Evolutionary conservation across 306 rosid genomes (phyloP), one percentile per base, ranked within the genome.

Genomic region (Medicago lupulina): DNA sequence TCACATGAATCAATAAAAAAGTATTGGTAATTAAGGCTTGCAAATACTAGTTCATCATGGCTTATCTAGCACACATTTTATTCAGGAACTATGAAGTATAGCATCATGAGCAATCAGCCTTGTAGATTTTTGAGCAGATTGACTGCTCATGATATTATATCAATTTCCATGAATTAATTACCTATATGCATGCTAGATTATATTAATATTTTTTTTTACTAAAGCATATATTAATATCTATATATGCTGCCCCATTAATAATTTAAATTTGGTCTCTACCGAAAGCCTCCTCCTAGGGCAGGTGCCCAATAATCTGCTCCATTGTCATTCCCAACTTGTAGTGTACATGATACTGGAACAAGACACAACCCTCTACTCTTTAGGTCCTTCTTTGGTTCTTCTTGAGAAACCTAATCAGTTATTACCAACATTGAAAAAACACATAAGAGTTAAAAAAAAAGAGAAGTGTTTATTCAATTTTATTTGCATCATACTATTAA

Each of bases 41-140:
- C 75, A 76, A 75, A 73, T 61, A 40, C 68, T 85, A 36, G 75
- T 13, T 14, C 6, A 43, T 43, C 53, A 78, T 44, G n/a, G 78
- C 43, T 23, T 23, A 78, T 79, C 81, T 15, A 83, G 82, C 86
- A 84, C 78, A 53, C 41, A 75, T 36, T 54, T 60, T 77, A 83
- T 86, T 84, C 70, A 77, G 84, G 85, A 82, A 68, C 59, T 79
- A 68, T 72, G 83, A 75, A 76, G 89, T 85, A 96, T 96, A 96
- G 93, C 98, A 96, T 96, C 99, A 96, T 92, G 98, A 92, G 99
- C 99, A 96, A 90, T 96, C 99, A 96, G 91, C 93, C 99, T 96
- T 92, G 75, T 36, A 34, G 7, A 5, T 63, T 67, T 67, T 81
- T 80, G 31, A 84, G 91, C 92, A 96, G 99, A 96, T 89, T 96